Evolutionary conservation across 306 rosid genomes (phyloP).

Genomic region (Cucurbita moschata): DNA sequence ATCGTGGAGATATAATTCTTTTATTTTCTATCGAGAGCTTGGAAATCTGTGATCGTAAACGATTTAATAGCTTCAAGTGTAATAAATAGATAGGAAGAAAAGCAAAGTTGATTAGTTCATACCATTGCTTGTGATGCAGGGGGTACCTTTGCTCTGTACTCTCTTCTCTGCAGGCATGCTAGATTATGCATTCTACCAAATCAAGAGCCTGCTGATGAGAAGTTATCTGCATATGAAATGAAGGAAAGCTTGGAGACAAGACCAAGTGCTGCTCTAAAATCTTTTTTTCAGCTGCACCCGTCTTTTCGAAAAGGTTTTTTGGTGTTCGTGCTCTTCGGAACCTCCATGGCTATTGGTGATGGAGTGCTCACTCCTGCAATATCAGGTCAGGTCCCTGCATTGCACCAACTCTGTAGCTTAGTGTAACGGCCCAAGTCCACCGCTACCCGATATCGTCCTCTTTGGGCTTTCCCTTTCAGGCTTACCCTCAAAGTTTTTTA

Average conservation of each 20-base stretch:
- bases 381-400: conserved; percentile 38
- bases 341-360: conserved; percentile 66
- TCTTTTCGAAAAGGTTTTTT: conserved; percentile 35
- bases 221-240: conserved; percentile 27
- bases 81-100: background rate
- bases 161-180: conserved; percentile 60
- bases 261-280: conserved; percentile 32
- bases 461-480: too few relatives aligned
- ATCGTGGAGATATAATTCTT: background rate
- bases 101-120: conserved; percentile 12
- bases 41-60: background rate
- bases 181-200: conserved; percentile 44
- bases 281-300: conserved; percentile 37
- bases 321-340: conserved; percentile 58
- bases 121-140: conserved; percentile 32
- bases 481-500: too few relatives aligned
- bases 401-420: conserved; percentile 11
- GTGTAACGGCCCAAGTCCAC: too few relatives aligned
- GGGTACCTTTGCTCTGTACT: conserved; percentile 66
- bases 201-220: conserved; percentile 45
- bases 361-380: conserved; percentile 79
- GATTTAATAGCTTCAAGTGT: background rate
- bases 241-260: conserved; percentile 27
- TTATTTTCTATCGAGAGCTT: background rate
- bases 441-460: too few relatives aligned